These are phyloP conservation scores for Apostasia ramifera DNA, from an alignment of 106 monocot genomes.

Conservation along the genomic window DNA sequence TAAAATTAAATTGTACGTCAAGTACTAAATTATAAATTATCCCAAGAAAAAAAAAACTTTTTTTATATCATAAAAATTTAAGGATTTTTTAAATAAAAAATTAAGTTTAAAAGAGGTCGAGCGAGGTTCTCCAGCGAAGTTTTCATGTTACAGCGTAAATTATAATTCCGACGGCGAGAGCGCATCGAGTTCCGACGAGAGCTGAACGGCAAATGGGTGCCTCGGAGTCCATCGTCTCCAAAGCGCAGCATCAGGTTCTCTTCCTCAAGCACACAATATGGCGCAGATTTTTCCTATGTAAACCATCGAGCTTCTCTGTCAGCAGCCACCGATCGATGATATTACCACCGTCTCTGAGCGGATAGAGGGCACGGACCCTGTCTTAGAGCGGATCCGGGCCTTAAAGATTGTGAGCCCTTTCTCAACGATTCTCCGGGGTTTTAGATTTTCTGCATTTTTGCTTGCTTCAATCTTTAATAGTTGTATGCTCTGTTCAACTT, in stretches of 20 bases:
- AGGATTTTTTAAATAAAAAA: too few species aligned
- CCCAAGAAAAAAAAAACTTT: too few species aligned
- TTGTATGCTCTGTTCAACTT: background rate
- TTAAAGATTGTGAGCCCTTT: slow-evolving; percentile 49
- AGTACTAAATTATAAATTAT: too few species aligned
- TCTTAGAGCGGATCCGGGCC: slow-evolving; percentile 44
- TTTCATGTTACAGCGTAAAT: too few species aligned
- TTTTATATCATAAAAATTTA: too few species aligned
- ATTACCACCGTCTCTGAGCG: slow-evolving; percentile 77
- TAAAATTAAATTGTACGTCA: too few species aligned
- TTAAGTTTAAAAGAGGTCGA: too few species aligned
- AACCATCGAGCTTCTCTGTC: background rate
- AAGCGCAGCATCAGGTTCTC: slow-evolving; percentile 12
- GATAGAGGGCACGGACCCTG: slow-evolving; percentile 59
- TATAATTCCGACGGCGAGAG: too few species aligned
- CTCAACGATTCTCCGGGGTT: background rate
- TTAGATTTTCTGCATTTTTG: background rate
- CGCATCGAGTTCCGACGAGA: background rate
- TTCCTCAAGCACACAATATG: background rate
- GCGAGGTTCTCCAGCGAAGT: too few species aligned
- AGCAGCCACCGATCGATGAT: slow-evolving; percentile 33
- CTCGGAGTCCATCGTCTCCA: slow-evolving; percentile 34
- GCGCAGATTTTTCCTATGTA: background rate
- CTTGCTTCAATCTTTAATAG: background rate
- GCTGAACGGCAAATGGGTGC: slow-evolving; percentile 31